phyloP scores from a whole-genome alignment of 352 stramenopile genomes.

The Pythium rhizo-oryzae region DNA sequence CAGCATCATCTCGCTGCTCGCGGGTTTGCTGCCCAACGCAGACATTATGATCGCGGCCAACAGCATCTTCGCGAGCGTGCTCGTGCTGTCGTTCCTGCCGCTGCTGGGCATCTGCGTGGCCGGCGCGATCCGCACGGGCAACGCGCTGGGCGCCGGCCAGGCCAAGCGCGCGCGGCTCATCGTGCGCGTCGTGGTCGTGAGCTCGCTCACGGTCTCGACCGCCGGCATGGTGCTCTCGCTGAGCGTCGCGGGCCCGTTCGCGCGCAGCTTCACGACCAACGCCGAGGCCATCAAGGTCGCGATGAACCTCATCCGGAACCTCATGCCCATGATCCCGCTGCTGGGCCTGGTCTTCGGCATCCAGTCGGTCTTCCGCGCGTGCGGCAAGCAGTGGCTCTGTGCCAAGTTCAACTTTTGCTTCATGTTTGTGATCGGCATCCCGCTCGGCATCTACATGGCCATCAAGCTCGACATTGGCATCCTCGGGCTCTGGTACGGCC shows the following conservation, averaged over 20 bases:
- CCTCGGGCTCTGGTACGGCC: conserved; percentile 64
- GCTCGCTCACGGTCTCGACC: conserved; percentile 38
- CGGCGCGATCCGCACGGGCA: conserved; percentile 67
- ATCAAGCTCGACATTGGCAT: conserved; percentile 53
- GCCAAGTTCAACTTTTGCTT: conserved; percentile 60
- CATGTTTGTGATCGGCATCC: conserved; percentile 58
- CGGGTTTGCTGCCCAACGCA: conserved; percentile 45
- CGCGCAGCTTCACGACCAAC: conserved; percentile 51
- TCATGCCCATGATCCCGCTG: conserved; percentile 50
- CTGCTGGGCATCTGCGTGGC: conserved; percentile 59
- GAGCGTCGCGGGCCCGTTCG: conserved; percentile 40
- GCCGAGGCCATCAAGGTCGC: conserved; percentile 34
- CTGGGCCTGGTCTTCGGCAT: conserved; percentile 47
- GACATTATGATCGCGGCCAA: conserved; percentile 65
- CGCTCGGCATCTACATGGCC: conserved; percentile 48
- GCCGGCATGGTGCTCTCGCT: conserved; percentile 45
- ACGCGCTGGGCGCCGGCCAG: conserved; percentile 58
- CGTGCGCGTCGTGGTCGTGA: conserved; percentile 45
- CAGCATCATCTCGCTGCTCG: conserved; percentile 51
- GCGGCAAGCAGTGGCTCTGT: conserved; percentile 58
- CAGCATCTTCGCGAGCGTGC: conserved; percentile 51
- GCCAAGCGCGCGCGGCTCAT: conserved; percentile 50
- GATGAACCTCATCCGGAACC: conserved; percentile 41
- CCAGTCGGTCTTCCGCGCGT: conserved; percentile 55
- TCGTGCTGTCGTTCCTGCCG: conserved; percentile 58